These are phyloP conservation scores for Boletus sp. DNA, from an alignment of 768 basidiomycete genomes.

Conservation along the genomic window DNA sequence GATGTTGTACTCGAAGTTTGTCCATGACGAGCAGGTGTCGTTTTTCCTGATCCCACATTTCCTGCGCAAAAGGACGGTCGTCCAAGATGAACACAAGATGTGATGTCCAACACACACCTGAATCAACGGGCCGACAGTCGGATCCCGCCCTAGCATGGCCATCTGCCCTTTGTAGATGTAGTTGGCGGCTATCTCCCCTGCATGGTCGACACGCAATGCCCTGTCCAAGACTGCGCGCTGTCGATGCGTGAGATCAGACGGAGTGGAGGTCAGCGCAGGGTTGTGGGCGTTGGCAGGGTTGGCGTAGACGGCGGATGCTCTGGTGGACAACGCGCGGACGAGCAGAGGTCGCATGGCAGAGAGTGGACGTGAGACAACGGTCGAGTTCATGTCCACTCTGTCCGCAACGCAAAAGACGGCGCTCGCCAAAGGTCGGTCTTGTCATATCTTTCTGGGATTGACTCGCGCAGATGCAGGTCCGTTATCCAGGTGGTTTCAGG, in stretches of 20 bases:
- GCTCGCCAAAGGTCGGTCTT: conserved; percentile 38
- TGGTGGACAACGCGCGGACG: conserved; percentile 22
- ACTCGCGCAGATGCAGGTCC: not conserved
- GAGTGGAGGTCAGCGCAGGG: conserved; percentile 52
- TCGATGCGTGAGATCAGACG: conserved; percentile 43
- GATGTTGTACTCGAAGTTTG: conserved; percentile 78
- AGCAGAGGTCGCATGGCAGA: conserved; percentile 12
- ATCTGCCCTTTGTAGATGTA: conserved; percentile 92
- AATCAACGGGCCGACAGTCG: conserved; percentile 57
- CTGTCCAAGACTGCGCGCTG: conserved; percentile 54
- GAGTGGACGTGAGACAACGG: conserved; percentile 4
- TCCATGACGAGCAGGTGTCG: conserved; percentile 88
- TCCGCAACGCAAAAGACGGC: conserved; percentile 30
- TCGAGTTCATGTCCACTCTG: conserved; percentile 19
- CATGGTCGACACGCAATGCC: conserved; percentile 89
- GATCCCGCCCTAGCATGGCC: conserved; percentile 63
- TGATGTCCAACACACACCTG: conserved; percentile 48
- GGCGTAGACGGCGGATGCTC: conserved; percentile 50
- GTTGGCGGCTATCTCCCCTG: conserved; percentile 93
- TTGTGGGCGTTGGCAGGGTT: conserved; percentile 34
- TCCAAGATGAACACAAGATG: not conserved
- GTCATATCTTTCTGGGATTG: not conserved
- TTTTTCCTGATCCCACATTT: conserved; percentile 97
- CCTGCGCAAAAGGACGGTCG: conserved; percentile 43
- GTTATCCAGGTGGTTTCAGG: conserved; percentile 44